Evolutionary conservation across 2,329 filamentous ascomycete genomes (phyloP).

Genomic region (Gnomoniopsis sp.): DNA sequence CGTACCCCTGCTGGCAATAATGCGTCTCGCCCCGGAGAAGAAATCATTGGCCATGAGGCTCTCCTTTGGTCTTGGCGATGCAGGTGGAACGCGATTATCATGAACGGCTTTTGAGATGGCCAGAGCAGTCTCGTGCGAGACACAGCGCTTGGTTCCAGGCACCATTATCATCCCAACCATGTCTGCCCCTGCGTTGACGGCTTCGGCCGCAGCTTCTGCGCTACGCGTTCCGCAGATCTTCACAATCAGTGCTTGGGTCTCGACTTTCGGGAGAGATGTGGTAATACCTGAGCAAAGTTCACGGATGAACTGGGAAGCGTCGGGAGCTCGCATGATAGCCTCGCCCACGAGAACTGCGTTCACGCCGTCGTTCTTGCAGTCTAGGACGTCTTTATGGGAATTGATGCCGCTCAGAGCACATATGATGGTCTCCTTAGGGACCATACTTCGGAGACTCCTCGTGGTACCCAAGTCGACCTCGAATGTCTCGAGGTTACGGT

Average conservation of each 20-base stretch:
- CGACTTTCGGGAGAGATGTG: conserved; percentile 31
- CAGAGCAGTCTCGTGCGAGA: conserved; percentile 73
- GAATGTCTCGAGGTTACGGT: conserved; percentile 93
- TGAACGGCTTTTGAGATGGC: conserved; percentile 80
- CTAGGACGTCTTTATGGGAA: conserved; percentile 79
- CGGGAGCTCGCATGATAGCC: conserved; percentile 86
- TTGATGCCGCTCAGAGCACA: conserved; percentile 95
- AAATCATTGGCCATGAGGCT: conserved; percentile 57
- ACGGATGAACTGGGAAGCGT: conserved; percentile 79
- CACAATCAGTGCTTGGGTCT: conserved; percentile 58
- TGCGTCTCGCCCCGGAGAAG: conserved; percentile 43
- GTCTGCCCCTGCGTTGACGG: conserved; percentile 84
- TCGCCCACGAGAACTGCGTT: conserved; percentile 93
- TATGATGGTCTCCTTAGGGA: conserved; percentile 80
- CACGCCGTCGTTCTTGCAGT: conserved; percentile 85
- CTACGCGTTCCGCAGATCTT: conserved; percentile 95
- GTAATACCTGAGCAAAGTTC: conserved; percentile 68
- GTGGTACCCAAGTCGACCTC: conserved; percentile 95
- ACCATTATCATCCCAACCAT: conserved; percentile 92
- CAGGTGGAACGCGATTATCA: conserved; percentile 25
- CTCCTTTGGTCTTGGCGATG: background rate
- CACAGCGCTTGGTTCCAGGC: conserved; percentile 73
- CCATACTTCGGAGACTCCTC: conserved; percentile 80
- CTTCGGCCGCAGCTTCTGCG: conserved; percentile 73
- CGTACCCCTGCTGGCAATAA: conserved; percentile 55